Evolutionary conservation across 1,139 yeast genomes (phyloP), one percentile per base, ranked within the genome.

Genomic region (Zygoascus meyerae): DNA sequence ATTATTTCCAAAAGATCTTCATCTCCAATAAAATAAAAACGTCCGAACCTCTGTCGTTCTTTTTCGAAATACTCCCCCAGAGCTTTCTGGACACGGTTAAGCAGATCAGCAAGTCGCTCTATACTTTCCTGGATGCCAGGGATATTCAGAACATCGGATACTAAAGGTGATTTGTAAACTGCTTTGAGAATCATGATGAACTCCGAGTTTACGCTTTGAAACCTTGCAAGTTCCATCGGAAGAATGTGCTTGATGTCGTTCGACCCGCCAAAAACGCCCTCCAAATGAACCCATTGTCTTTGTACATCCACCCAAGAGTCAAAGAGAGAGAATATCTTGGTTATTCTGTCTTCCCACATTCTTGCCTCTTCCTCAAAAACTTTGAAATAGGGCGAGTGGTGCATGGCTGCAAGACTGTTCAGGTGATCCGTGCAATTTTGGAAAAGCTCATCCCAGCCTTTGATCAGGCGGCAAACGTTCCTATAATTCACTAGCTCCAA

Each of bases 11-110:
- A 67, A 35, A 92, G 68, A 61, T 90, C 97, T 53, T 89, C 96
- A 60, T 92, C 92, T 5, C 97, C 97, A 34, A 92, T 69, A 59
- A 92, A 90, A 57, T 83, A 89, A 51, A 90, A 84, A 40, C 97
- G 72, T 0, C 96, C 92, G 57, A 84, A 90, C 2, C 74, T 53
- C 42, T 78, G 83, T 53, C 97, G 70, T 59, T 90, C 95, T 40
- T 75, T 77, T 56, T 90, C 97, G 42, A 90, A 71, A 61, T 82
- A 92, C 12, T 86, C 94, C 1, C 82, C 73, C 14, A 92, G 71
- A 0, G 96, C 83, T 47, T 75, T 77, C 46, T 82, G 75, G 2
- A 87, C 77, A 54, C 74, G 78, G 2, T 59, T 60, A 36, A 90
- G 69, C 33, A 82, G 72, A 0, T 81, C 86, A 2, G 74, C 63